Evolutionary conservation across 371 early-diverging fungal genomes (phyloP), one percentile per base, ranked within the genome.

Genomic region (Chytridium lagenaria): DNA sequence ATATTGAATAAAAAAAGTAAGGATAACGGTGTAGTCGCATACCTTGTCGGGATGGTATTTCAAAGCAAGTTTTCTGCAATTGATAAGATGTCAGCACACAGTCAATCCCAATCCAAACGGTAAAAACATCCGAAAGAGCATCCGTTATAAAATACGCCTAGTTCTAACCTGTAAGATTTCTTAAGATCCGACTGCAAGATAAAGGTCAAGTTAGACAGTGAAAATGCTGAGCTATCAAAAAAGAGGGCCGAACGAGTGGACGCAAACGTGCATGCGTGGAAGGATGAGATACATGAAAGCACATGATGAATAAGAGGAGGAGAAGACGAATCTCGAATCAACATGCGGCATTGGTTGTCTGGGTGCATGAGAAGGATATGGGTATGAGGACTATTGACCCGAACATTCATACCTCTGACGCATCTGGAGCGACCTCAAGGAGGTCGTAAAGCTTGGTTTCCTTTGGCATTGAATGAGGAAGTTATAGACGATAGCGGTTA

Each of bases 401-500:
- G n/a, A n/a, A 22, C 26, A 67, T 30, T 0, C 50, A 1, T 50
- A 77, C 80, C 68, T 96, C 97, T 57, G 89, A 82, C 68, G 97
- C 96, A 26, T 72, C 79, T 22, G 92, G 88, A 22, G 84, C 75
- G 39, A 99, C 92, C 75, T 91, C 97, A 31, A 99, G 91, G 36
- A 92, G 80, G 34, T 98, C 97, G 85, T 98, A 98, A 71, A 91
- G 90, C 83, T 90, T 94, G 73, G 93, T 91, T 73, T 93, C 94
- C 74, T 90, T 88, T 71, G 88, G 91, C 94, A 92, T 92, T 59
- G 50, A 59, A n/a, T 3, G 3, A 31, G 63, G 19, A 12, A 7
- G 12, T 19, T n/a, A n/a, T n/a, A n/a, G n/a, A n/a, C n/a, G n/a
- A n/a, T n/a, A n/a, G n/a, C n/a, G n/a, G n/a, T n/a, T n/a, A n/a